Conservation (phyloP, 2,329 filamentous ascomycete species). For the Neofusicoccum laricinum region DNA sequence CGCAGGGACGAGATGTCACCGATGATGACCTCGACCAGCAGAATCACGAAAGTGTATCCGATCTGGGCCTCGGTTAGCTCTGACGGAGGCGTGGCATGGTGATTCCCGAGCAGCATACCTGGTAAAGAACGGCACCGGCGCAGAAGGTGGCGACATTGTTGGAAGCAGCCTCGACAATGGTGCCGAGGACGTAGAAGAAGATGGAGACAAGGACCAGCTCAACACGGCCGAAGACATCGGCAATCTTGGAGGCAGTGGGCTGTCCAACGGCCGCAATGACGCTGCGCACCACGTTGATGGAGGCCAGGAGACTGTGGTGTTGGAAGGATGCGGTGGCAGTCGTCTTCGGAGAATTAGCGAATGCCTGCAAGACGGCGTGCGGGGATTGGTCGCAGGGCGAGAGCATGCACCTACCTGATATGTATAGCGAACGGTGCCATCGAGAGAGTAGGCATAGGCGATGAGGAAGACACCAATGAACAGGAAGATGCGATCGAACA, state of each 20-base stretch:
- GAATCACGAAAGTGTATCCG: conserved; percentile 60
- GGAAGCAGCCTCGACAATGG: conserved; percentile 56
- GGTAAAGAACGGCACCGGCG: conserved; percentile 59
- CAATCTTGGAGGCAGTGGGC: conserved; percentile 59
- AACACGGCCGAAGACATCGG: conserved; percentile 60
- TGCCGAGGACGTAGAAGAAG: conserved; percentile 53
- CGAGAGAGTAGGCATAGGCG: conserved; percentile 62
- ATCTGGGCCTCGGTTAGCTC: conserved; percentile 32
- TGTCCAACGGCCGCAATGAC: conserved; percentile 61
- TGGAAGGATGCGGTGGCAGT: conserved; percentile 53
- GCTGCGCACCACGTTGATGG: conserved; percentile 56
- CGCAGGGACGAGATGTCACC: conserved; percentile 63
- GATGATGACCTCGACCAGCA: conserved; percentile 63
- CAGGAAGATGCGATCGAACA: conserved; percentile 53
- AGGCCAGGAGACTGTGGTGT: conserved; percentile 56
- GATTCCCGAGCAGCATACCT: conserved; percentile 22
- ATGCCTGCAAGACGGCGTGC: neutral
- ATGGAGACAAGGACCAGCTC: conserved; percentile 57
- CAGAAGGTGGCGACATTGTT: conserved; percentile 51
- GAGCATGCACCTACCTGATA: conserved; percentile 41
- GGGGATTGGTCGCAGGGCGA: neutral
- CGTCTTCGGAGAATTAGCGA: conserved; percentile 35
- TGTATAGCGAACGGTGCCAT: conserved; percentile 55
- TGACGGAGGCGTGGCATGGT: neutral
- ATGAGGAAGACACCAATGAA: conserved; percentile 62